Percentiles rank a stretch among this genome's conserved stretches.
Conservation (phyloP, 192 early-diverging fungal species). For the Globomyces pollinis-pini region DNA sequence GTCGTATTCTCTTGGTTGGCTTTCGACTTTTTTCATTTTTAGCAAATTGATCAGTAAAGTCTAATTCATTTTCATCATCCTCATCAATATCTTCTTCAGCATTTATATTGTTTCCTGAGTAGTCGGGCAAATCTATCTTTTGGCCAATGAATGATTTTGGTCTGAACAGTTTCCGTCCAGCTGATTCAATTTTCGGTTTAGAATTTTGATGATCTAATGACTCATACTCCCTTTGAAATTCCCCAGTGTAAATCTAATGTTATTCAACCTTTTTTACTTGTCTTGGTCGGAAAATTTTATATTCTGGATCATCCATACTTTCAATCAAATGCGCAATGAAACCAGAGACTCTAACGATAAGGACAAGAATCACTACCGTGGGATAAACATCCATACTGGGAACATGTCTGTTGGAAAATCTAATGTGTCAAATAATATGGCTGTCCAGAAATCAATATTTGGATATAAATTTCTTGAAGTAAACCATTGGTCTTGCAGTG, state of each 20-base stretch:
- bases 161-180: not conserved
- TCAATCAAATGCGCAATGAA: constrained; percentile 48
- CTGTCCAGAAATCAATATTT: constrained; percentile 50
- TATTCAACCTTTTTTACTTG: constrained; percentile 26
- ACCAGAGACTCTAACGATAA: not conserved
- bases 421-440: constrained; percentile 60
- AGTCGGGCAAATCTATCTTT: not conserved
- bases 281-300: constrained; percentile 58
- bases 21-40: not conserved
- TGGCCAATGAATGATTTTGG: constrained; percentile 1
- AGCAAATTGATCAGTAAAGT: constrained; percentile 1
- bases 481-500: constrained; percentile 57
- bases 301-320: constrained; percentile 38
- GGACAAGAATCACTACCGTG: constrained; percentile 16
- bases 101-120: not conserved
- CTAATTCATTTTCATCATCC: not conserved
- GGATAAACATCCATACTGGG: constrained; percentile 59
- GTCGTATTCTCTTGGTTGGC: not conserved
- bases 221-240: not conserved
- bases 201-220: not conserved
- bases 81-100: constrained; percentile 4
- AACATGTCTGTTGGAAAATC: constrained; percentile 69
- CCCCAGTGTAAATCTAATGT: not conserved
- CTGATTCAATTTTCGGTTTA: not conserved
- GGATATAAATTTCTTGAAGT: constrained; percentile 57